These are phyloP conservation scores for Malus sieversii DNA, from an alignment of 306 rosid genomes.

Conservation along the genomic window DNA sequence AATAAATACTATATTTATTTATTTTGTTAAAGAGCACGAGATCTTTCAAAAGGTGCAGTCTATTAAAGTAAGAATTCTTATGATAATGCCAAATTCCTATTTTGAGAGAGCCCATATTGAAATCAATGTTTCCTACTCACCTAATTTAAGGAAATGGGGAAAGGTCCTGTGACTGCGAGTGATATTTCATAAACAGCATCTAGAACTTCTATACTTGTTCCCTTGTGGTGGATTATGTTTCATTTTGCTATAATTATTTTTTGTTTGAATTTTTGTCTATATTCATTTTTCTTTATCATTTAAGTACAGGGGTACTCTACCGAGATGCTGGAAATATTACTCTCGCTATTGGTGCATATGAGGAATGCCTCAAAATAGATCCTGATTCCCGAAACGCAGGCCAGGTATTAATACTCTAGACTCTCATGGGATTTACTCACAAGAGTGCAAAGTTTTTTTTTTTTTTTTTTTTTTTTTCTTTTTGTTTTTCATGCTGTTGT, in stretches of 20 bases:
- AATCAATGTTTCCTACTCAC: neutral
- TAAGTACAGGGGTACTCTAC: constrained; percentile 75
- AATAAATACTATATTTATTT: neutral
- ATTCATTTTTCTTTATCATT: constrained; percentile 17
- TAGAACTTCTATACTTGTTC: neutral
- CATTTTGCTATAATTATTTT: neutral
- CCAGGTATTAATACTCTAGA: constrained; percentile 51
- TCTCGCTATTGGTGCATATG: constrained; percentile 82
- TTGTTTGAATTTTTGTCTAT: neutral
- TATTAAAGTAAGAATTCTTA: neutral
- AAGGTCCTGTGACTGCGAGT: neutral
- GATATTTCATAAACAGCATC: neutral
- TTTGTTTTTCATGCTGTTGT: no score
- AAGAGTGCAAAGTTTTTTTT: neutral
- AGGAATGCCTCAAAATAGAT: constrained; percentile 89
- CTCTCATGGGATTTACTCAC: neutral
- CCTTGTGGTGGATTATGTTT: neutral
- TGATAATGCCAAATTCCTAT: neutral
- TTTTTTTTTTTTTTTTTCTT: rapidly evolving
- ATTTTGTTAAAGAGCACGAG: neutral
- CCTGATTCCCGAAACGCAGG: constrained; percentile 99
- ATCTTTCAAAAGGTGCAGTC: neutral
- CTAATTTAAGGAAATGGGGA: neutral
- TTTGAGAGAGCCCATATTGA: neutral
- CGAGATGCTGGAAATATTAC: constrained; percentile 93